Evolutionary conservation across 371 early-diverging fungal genomes (phyloP).

Genomic region (Entomophthora muscae): DNA sequence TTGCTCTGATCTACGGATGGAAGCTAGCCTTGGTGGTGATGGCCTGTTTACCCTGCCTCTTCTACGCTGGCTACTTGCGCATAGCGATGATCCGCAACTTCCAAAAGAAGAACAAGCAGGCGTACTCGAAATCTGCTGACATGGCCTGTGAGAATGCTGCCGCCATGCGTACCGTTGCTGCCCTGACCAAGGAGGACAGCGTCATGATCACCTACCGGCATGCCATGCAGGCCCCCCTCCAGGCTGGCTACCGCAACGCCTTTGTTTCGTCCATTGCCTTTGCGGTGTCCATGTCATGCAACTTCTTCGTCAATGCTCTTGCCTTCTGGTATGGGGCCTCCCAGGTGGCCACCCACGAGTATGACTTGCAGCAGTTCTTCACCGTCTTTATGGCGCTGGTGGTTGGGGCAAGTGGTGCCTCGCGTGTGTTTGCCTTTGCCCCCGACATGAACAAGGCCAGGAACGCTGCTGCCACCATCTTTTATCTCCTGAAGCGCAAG

Average conservation of each 20-base stretch:
- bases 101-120: constrained; percentile 7
- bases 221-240: constrained; percentile 39
- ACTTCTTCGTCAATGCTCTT: constrained; percentile 36
- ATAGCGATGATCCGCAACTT: constrained; percentile 11
- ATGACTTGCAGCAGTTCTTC: constrained; percentile 13
- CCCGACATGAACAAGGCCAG: constrained; percentile 32
- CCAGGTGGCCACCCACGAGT: constrained; percentile 16
- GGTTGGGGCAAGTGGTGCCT: constrained; percentile 19
- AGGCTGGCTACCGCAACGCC: constrained; percentile 31
- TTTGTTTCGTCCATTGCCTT: constrained; percentile 31
- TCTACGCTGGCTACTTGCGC: constrained; percentile 10
- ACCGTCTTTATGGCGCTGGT: constrained; percentile 25
- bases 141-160: constrained; percentile 75
- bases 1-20: constrained; percentile 46
- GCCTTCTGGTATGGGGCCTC: constrained; percentile 36
- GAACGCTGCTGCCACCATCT: constrained; percentile 59
- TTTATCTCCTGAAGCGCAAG: constrained; percentile 62
- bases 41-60: constrained; percentile 28
- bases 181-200: constrained; percentile 54
- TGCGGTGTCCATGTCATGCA: constrained; percentile 38
- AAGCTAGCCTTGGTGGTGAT: constrained; percentile 42
- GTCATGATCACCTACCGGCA: constrained; percentile 31
- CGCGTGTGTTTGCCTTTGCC: constrained; percentile 10
- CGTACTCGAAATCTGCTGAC: constrained; percentile 15
- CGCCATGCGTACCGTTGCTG: constrained; percentile 71